A percentile compares a stretch with the other conserved stretches of the same genome.
Conservation (phyloP, 2,329 filamentous ascomycete species). For the Beauveria scarabaeidicola region DNA sequence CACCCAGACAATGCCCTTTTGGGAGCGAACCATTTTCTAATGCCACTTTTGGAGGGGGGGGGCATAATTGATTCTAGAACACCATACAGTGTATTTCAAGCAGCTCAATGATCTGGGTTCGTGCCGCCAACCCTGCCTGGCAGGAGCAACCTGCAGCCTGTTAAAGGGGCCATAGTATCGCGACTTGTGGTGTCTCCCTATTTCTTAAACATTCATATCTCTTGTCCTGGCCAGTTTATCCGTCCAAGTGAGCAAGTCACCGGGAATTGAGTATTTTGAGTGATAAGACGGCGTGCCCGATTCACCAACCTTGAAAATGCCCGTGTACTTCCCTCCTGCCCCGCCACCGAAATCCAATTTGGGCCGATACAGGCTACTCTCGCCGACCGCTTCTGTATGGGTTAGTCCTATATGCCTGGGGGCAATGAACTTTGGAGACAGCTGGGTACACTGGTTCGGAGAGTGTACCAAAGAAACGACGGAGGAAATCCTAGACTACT, state of each 20-base stretch:
- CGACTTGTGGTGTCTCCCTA: neutral
- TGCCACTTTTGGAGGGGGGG: too few relatives aligned
- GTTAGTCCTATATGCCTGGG: slow-evolving; percentile 62
- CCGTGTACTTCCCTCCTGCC: slow-evolving; percentile 25
- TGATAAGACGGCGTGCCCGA: neutral
- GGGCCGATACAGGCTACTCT: slow-evolving; percentile 56
- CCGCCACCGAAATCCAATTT: slow-evolving; percentile 50
- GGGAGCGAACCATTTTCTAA: too few relatives aligned
- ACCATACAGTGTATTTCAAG: too few relatives aligned
- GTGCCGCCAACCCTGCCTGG: neutral
- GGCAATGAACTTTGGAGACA: slow-evolving; percentile 55
- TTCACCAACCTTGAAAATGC: neutral
- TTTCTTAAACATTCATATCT: too few relatives aligned
- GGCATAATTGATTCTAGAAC: too few relatives aligned
- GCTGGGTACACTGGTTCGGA: slow-evolving; percentile 50
- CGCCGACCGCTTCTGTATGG: slow-evolving; percentile 54
- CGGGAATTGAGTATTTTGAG: neutral
- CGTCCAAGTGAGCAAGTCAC: neutral
- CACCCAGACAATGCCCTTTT: too few relatives aligned
- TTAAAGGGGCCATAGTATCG: too few relatives aligned
- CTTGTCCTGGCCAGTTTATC: neutral
- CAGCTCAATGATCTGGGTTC: too few relatives aligned
- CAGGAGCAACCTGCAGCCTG: neutral
- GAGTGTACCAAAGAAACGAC: slow-evolving; percentile 53
- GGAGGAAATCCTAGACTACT: slow-evolving; percentile 59